Base-by-base conservation (phyloP, 208 protist species). In the Leishmania amazonensis region DNA sequence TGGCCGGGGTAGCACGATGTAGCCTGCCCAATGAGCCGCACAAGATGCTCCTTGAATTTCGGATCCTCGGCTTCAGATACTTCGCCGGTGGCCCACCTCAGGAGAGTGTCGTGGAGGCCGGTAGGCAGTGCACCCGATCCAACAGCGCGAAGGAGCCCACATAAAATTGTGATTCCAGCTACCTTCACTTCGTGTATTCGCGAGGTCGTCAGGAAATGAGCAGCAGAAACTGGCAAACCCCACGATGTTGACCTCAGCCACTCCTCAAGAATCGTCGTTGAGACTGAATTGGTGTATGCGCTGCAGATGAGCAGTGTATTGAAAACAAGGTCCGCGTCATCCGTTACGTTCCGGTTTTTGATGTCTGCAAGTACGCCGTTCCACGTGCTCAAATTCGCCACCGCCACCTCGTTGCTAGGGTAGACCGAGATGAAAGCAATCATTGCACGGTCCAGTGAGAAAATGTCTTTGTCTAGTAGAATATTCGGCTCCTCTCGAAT, bases 391-490 rank as follows among this genome's bases (percentile, higher is more conserved):
- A 97, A 81, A 84, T 88, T 90, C 35, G 38, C 68, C 2, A 90
- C 58, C 21, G 87, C 90, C 60, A 89, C 70, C 38, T 78, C 78
- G 42, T 85, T 81, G 77, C 94, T 87, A 2, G 89, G 92, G 53
- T 89, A 84, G 8, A 82, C 53, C 28, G 85, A 75, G 28, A 94
- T 73, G 35, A 94, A 80, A 19, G 81, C 88, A 15, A 92, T 83
- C 60, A 96, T 83, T 38, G 84, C 93, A 40, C 90, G 90, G 81
- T 97, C 93, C 35, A 97, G 79, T 0, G 89, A 91, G 81, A 97
- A 96, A 42, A 97, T 81, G 87, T 97, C 95, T 65, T 95, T 95
- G 80, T 97, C 90, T 21, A 97, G 65, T 1, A 93, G 78, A 15
- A 73, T 81, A 80, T 97, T 97, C 11, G 87, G 83, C 49, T 79